Evolutionary conservation across 495 filamentous ascomycete species (phyloP), one percentile per base, ranked within the genome.

Genomic region (Penicillium odoratum): DNA sequence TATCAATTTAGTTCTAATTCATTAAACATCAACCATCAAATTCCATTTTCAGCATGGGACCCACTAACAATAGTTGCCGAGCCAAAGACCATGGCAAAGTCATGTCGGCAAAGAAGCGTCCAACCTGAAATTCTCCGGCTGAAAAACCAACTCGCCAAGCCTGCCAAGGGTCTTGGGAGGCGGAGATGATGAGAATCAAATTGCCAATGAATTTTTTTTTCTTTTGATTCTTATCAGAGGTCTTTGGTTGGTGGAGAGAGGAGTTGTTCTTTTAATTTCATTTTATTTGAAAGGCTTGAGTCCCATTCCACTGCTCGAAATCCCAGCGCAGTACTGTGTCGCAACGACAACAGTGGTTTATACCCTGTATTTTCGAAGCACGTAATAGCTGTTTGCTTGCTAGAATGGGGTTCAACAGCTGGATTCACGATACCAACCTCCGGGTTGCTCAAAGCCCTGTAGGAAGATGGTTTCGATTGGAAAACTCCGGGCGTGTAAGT

Each of bases 401-500:
- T 51, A 51, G 10, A 40, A 74, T 76, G 72, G 65, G 62, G 10
- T 42, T 71, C 31, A 78, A 78, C 67, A 70, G 58, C 33, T 85
- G 78, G 78, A 66, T 82, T 56, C 74, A 83, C 25, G 69, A 73
- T 31, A 70, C 76, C 65, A 88, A 89, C 64, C 48, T 69, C 43
- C 74, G 69, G 64, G 74, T 88, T 59, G 85, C 83, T 55, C 60
- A 68, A 51, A 83, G 82, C 64, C 73, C 79, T 36, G 78, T 92
- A 56, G 90, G 90, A 48, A 76, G 78, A 51, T 90, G 85, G 78
- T 93, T 93, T 74, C 80, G 81, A 45, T 78, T 93, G 16, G 88
- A 92, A 58, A 84, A 85, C 64, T 89, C 80, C 31, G 88, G 89
- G 57, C 87, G 90, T 79, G 85, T 89, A 79, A 77, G 86, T 53